phyloP scores from a whole-genome alignment of 176 grass and related monocot genomes.

The Bolboschoenus planiculmis region DNA sequence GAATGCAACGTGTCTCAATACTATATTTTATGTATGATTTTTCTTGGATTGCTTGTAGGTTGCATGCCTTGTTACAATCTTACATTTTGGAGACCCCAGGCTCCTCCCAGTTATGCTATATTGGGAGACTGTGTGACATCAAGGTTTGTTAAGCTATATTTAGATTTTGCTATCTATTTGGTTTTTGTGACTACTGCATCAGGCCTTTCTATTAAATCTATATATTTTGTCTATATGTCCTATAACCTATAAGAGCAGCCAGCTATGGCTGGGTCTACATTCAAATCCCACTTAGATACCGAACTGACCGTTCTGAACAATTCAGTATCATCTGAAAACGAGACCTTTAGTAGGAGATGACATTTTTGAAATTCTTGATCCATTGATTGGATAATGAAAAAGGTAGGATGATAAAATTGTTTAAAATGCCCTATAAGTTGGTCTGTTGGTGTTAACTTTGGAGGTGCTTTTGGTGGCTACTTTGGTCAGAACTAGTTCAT shows the following conservation, averaged over 20 bases:
- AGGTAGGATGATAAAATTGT: not conserved
- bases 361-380: not conserved
- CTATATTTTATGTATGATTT: not conserved
- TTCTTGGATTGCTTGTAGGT: conserved; percentile 39
- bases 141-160: conserved; percentile 34
- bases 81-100: conserved; percentile 93
- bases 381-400: not conserved
- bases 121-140: conserved; percentile 97
- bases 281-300: not conserved
- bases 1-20: not conserved
- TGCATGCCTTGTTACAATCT: conserved; percentile 75
- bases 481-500: not conserved
- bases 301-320: not conserved
- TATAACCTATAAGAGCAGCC: not conserved
- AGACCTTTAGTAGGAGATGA: not conserved
- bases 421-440: not conserved
- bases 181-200: not conserved
- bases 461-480: not conserved
- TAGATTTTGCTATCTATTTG: not conserved
- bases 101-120: conserved; percentile 93
- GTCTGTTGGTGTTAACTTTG: not conserved
- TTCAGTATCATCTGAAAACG: not conserved
- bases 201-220: not conserved
- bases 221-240: not conserved
- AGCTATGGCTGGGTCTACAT: not conserved